These are phyloP conservation scores for Carpinus fangiana DNA, from an alignment of 306 rosid species.

Conservation along the genomic window DNA sequence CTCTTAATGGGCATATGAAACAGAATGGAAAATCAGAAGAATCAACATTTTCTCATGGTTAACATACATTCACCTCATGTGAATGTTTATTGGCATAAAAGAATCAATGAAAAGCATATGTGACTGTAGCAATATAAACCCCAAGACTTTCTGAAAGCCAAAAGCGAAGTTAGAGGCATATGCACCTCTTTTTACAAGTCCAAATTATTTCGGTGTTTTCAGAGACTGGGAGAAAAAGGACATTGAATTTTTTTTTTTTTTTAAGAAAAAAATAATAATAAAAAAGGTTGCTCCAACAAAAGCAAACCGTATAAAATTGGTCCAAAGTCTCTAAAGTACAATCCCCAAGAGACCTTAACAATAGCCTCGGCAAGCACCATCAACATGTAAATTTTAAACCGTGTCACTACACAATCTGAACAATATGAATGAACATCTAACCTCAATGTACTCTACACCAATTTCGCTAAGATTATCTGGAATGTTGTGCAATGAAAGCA, in stretches of 20 bases:
- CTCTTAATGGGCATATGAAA: not conserved
- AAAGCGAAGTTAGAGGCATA: not conserved
- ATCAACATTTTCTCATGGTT: not conserved
- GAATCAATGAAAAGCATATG: not conserved
- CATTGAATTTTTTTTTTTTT: not conserved
- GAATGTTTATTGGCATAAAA: not conserved
- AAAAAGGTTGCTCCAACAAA: not conserved
- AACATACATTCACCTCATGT: not conserved
- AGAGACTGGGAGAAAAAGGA: not conserved
- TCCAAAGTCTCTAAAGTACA: not conserved
- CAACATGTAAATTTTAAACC: not conserved
- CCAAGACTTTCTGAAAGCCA: not conserved
- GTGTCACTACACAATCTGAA: not conserved
- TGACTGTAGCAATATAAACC: not conserved
- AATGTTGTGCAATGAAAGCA: slow-evolving; percentile 62
- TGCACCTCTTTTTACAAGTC: not conserved
- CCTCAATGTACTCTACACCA: slow-evolving; percentile 85
- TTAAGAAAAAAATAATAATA: not conserved
- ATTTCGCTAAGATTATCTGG: slow-evolving; percentile 53
- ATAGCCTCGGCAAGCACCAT: not conserved
- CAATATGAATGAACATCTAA: slow-evolving; percentile 28
- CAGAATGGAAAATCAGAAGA: not conserved
- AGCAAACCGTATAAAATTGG: not conserved
- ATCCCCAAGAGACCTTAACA: slow-evolving; percentile 14
- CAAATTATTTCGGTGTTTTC: not conserved